Percentiles rank a stretch among this genome's conserved stretches.
Evolutionary conservation across 257 asterid genomes (phyloP).

Genomic region (Ajuga chamaepitys): DNA sequence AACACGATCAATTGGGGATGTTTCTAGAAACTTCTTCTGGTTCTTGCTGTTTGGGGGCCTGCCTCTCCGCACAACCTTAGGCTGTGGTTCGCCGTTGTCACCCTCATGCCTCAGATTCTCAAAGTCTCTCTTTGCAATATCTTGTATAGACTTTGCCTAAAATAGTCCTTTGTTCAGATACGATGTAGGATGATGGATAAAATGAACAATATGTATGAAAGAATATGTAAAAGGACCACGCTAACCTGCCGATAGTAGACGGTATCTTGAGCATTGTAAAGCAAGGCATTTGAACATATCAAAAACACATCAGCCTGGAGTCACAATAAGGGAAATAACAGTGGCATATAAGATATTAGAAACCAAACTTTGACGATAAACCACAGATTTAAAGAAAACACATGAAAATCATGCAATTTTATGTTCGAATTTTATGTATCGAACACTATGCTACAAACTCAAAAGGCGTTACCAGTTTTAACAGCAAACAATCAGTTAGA

Average conservation of each 20-base stretch:
- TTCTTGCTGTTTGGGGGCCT: slow-evolving; percentile 85
- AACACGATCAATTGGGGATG: slow-evolving; percentile 47
- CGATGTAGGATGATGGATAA: not conserved
- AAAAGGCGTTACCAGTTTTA: not conserved
- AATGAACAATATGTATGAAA: not conserved
- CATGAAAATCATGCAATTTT: not conserved
- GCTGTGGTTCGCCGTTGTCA: slow-evolving; percentile 85
- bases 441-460: too few species aligned
- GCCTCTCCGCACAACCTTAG: slow-evolving; percentile 91
- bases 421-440: too few species aligned
- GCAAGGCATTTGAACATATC: slow-evolving; percentile 94
- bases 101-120: slow-evolving; percentile 83
- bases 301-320: slow-evolving; percentile 80
- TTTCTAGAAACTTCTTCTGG: slow-evolving; percentile 49
- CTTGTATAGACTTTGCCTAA: slow-evolving; percentile 90
- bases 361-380: not conserved
- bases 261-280: slow-evolving; percentile 76
- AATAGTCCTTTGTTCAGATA: slow-evolving; percentile 13
- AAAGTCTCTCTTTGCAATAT: slow-evolving; percentile 75
- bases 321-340: not conserved
- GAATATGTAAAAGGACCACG: not conserved
- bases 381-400: not conserved
- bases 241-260: slow-evolving; percentile 87
- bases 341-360: not conserved
- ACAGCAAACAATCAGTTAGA: not conserved